Evolutionary conservation across 345 rosid genomes (phyloP), one percentile per base, ranked within the genome.

Genomic region (Orychophragmus violaceus): DNA sequence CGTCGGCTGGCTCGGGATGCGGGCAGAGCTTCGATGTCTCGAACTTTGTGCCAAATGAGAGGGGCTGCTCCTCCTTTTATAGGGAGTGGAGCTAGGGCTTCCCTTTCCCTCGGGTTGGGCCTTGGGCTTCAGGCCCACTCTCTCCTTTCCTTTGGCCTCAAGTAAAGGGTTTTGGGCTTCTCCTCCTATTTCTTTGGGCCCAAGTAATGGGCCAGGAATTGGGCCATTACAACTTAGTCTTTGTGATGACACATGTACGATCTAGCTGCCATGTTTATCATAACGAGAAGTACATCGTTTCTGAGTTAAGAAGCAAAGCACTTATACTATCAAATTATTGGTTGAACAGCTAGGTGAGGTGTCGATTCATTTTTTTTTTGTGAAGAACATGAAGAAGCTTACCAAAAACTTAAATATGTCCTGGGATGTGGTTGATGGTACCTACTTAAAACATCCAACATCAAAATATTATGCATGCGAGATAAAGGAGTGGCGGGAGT

Each of bases 161-260:
- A n/a, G n/a, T n/a, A n/a, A n/a, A n/a, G n/a, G n/a, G n/a, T n/a
- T n/a, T n/a, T n/a, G n/a, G n/a, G n/a, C n/a, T n/a, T n/a, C n/a
- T n/a, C n/a, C n/a, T n/a, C n/a, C n/a, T n/a, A n/a, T n/a, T n/a
- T n/a, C n/a, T n/a, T n/a, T n/a, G n/a, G n/a, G n/a, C n/a, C n/a
- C n/a, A n/a, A n/a, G n/a, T n/a, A n/a, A n/a, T n/a, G n/a, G n/a
- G n/a, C n/a, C n/a, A n/a, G n/a, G n/a, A n/a, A n/a, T n/a, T n/a
- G n/a, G n/a, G n/a, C n/a, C n/a, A n/a, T n/a, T n/a, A n/a, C n/a
- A n/a, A n/a, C n/a, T n/a, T n/a, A n/a, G n/a, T n/a, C 83, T 88
- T 90, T 81, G 81, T 86, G 59, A 86, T 86, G 89, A 76, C 84
- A 60, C 98, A 93, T 79, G 76, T 93, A 29, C 87, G 81, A 58